Percentiles rank a stretch among this genome's conserved stretches.
phyloP scores from a whole-genome alignment of 2,329 filamentous ascomycete genomes.

The Hirsutella rhossiliensis region DNA sequence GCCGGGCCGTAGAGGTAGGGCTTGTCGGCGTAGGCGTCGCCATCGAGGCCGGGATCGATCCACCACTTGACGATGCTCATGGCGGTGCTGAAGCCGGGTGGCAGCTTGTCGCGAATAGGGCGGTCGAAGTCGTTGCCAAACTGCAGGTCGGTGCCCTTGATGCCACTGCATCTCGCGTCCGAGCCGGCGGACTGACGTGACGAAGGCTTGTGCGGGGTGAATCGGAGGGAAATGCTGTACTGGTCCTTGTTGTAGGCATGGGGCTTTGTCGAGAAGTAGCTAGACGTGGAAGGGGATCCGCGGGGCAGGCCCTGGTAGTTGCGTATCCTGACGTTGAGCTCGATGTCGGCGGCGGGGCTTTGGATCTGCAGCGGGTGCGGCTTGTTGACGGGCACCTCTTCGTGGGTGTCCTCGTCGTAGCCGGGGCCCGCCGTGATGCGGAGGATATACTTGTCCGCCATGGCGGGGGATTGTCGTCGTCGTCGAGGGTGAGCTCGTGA shows the following conservation, averaged over 20 bases:
- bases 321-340: slow-evolving; percentile 63
- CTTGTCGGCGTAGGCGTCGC: slow-evolving; percentile 75
- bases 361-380: slow-evolving; percentile 49
- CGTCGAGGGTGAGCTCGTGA: not conserved
- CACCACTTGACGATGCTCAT: slow-evolving; percentile 80
- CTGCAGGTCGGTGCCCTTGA: slow-evolving; percentile 62
- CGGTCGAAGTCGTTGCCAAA: slow-evolving; percentile 95
- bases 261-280: slow-evolving; percentile 63
- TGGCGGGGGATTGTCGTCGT: slow-evolving; percentile 10
- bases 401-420: slow-evolving; percentile 64
- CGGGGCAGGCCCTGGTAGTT: slow-evolving; percentile 58
- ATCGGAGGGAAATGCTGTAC: slow-evolving; percentile 73
- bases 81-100: slow-evolving; percentile 75
- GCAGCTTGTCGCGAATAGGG: slow-evolving; percentile 75
- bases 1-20: slow-evolving; percentile 81
- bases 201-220: slow-evolving; percentile 50
- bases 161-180: slow-evolving; percentile 24
- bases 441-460: slow-evolving; percentile 66
- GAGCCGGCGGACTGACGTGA: not conserved
- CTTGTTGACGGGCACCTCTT: slow-evolving; percentile 64
- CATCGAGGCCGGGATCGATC: slow-evolving; percentile 83
- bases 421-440: slow-evolving; percentile 68
- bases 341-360: slow-evolving; percentile 50
- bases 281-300: slow-evolving; percentile 53
- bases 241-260: slow-evolving; percentile 60